Base-by-base conservation (phyloP, 148 eudicot species). In the Rheum nobile region DNA sequence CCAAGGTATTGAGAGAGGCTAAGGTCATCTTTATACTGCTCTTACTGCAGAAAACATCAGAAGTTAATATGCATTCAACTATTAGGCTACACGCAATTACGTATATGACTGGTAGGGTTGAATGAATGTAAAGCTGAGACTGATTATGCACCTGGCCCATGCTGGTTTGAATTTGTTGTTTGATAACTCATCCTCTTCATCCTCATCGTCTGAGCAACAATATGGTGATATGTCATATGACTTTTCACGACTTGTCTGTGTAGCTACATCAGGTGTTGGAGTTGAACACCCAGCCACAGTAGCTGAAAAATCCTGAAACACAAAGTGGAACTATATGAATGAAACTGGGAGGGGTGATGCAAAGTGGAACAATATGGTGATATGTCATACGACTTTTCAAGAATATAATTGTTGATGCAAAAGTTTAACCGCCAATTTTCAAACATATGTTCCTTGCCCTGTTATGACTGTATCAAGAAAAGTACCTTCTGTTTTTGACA, bases 171-270 rank as follows among this genome's bases (percentile, higher is more conserved):
- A 86, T 79, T 92, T 96, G 70, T 77, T 85, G 76, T 79, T 84
- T 34, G 80, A 88, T 16, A 78, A 38, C 34, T 92, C 96, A 39
- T 88, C 96, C 9, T 85, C 89, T 37, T 89, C 92, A 4, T 94
- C 96, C 59, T 95, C 99, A 73, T 87, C 90, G 78, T 92, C 98
- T 1, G 98, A 88, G 83, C 90, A 85, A 67, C 88, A 93, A 76
- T 96, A 96, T 24, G 99, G 99, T 72, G 99, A 96, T 81, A 96
- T 90, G 29, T 90, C 96, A 77, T 95, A 95, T 38, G 97, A 88
- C 67, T 87, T 85, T 79, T 84, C 91, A 71, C 22, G 75, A 74
- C 47, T 82, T 12, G 78, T 86, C 78, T 75, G 69, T 54, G 74
- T 50, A 22, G 55, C 41, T 67, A 73, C 71, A 73, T 55, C 78